Evolutionary conservation across 345 rosid genomes (phyloP), one percentile per base, ranked within the genome.

Genomic region (Nasturtium officinale): DNA sequence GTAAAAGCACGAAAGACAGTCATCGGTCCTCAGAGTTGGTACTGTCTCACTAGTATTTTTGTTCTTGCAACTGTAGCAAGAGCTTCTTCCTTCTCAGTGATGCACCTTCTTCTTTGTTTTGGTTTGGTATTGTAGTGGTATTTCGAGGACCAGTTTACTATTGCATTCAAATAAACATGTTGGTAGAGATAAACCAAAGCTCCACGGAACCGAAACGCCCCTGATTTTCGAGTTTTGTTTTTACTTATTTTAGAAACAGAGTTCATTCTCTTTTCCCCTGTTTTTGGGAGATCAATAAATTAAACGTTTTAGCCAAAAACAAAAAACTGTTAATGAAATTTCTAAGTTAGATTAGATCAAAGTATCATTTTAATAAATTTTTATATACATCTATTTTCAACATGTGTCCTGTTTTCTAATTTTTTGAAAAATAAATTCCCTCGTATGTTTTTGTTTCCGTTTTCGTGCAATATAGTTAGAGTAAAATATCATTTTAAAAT

Each of bases 1-100:
- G 94, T 42, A 91, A 80, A 74, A 84, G 80, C 78, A 87, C 67
- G 16, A 77, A 71, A 77, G 60, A 17, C 12, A 61, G 3, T 28
- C 10, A 56, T 54, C 65, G 32, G 3, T 69, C 75, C 35, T 45
- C 79, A 15, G 71, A 61, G 53, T 37, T 70, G 65, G 76, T 77
- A 30, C 60, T 61, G 10, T 63, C 76, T 75, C 40, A 26, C 18
- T 68, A 68, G 48, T 51, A 38, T 61, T 29, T 4, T 51, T 58
- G 18, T 29, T 48, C 23, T 18, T 7, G 26, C 15, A 30, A 50
- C 32, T 32, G 53, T 59, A 38, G 21, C 30, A 21, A 75, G 40
- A 75, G 30, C 61, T 48, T 64, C 12, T 50, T 64, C 16, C 12
- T 50, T 64, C 16, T 50, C 37, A n/a, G 3, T 54, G 61, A 30